Evolutionary conservation across 768 basidiomycete species (phyloP).

Genomic region (Podaxis sp.): DNA sequence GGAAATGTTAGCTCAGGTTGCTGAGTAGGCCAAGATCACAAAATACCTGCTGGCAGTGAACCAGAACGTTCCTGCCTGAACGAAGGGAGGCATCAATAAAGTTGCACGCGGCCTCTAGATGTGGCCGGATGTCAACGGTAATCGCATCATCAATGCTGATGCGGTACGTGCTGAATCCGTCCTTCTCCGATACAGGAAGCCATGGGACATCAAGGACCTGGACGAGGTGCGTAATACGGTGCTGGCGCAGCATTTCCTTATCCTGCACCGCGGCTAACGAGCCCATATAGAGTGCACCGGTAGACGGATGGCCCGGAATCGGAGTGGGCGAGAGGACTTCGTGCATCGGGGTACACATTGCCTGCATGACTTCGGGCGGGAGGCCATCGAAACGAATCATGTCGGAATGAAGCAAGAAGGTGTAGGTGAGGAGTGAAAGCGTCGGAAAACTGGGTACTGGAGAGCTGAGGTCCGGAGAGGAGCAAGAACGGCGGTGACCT

Average conservation of each 20-base stretch:
- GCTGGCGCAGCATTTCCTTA: slow-evolving; percentile 44
- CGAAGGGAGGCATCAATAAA: slow-evolving; percentile 65
- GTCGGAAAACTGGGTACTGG: background rate
- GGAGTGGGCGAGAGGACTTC: slow-evolving; percentile 52
- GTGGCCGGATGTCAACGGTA: slow-evolving; percentile 60
- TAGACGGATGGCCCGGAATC: slow-evolving; percentile 21
- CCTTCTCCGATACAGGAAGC: slow-evolving; percentile 50
- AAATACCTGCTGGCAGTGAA: slow-evolving; percentile 81
- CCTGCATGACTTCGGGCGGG: slow-evolving; percentile 74
- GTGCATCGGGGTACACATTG: slow-evolving; percentile 88
- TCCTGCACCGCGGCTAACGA: slow-evolving; percentile 64
- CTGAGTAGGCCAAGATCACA: background rate
- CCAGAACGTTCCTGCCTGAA: slow-evolving; percentile 64
- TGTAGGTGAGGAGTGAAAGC: background rate
- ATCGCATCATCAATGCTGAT: slow-evolving; percentile 68
- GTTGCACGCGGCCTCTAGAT: slow-evolving; percentile 67
- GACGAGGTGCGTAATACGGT: slow-evolving; percentile 59
- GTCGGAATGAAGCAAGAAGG: slow-evolving; percentile 8
- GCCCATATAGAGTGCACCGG: slow-evolving; percentile 68
- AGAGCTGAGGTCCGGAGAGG: slow-evolving; percentile 1
- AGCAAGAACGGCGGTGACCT: background rate
- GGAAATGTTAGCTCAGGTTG: background rate
- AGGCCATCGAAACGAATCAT: slow-evolving; percentile 83
- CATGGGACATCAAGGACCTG: slow-evolving; percentile 69
- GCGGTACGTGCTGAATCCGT: slow-evolving; percentile 56